phyloP scores from a whole-genome alignment of 1,284 basidiomycete species.

The Leccinum angustisporum region DNA sequence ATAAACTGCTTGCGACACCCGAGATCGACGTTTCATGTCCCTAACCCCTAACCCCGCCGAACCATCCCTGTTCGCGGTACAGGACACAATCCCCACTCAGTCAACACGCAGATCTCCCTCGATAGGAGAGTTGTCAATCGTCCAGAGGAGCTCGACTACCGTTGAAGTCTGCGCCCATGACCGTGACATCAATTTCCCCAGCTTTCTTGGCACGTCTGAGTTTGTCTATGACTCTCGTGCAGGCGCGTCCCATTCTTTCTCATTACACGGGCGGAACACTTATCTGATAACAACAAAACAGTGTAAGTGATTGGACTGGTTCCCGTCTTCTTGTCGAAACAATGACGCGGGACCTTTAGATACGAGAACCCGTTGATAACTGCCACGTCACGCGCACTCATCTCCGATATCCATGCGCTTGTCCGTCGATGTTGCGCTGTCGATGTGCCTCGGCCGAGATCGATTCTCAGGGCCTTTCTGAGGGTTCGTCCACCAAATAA shows the following conservation, averaged over 20 bases:
- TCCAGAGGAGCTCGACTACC: constrained; percentile 55
- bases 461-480: constrained; percentile 57
- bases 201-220: constrained; percentile 50
- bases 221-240: constrained; percentile 69
- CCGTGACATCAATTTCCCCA: constrained; percentile 36
- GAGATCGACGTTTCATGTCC: constrained; percentile 11
- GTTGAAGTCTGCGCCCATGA: constrained; percentile 61
- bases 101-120: constrained; percentile 13
- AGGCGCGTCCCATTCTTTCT: constrained; percentile 39
- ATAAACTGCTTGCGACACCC: not conserved
- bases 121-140: constrained; percentile 38
- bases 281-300: constrained; percentile 18
- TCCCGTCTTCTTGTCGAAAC: not conserved
- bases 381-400: constrained; percentile 66
- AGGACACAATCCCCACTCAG: constrained; percentile 1
- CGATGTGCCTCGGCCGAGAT: constrained; percentile 63
- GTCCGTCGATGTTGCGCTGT: constrained; percentile 56
- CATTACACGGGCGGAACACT: constrained; percentile 1
- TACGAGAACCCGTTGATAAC: constrained; percentile 77
- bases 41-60: constrained; percentile 2
- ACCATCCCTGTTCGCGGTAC: not conserved
- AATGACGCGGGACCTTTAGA: constrained; percentile 32
- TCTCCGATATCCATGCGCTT: constrained; percentile 64
- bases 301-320: constrained; percentile 24
- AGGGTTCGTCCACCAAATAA: constrained; percentile 41